Conservation (phyloP, 768 basidiomycete genomes). For the Fomitopsis serialis region DNA sequence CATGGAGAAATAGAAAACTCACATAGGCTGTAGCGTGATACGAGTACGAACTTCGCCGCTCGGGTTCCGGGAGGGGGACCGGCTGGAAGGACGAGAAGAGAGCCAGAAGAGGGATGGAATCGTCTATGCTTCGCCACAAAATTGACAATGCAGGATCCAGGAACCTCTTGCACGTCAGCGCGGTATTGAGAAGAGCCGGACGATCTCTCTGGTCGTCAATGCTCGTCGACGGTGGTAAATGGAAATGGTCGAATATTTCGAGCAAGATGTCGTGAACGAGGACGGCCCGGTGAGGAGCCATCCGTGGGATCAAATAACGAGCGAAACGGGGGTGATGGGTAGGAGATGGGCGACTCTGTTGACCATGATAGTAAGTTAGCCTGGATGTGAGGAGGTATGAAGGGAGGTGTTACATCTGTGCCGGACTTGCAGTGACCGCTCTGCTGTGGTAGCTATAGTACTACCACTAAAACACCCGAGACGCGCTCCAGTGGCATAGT, state of each 20-base stretch:
- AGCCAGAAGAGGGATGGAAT: neutral
- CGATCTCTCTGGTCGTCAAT: neutral
- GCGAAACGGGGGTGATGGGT: neutral
- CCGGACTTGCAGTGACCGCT: no score
- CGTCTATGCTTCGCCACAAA: neutral
- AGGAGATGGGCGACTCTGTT: neutral
- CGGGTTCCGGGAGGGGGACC: neutral
- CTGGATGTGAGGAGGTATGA: no score
- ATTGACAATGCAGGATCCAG: neutral
- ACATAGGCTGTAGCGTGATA: neutral
- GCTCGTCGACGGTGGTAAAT: no score
- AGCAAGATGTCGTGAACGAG: neutral
- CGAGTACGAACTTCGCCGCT: neutral
- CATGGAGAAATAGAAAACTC: neutral
- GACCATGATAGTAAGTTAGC: neutral
- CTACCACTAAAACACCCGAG: neutral
- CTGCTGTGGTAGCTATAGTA: neutral
- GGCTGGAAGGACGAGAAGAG: neutral
- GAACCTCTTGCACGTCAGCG: neutral
- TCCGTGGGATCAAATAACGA: neutral
- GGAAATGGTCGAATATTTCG: neutral
- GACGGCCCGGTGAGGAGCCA: neutral
- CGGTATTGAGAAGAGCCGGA: neutral
- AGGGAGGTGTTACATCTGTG: neutral
- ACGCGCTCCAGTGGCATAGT: neutral